Evolutionary conservation across 2,329 filamentous ascomycete species (phyloP), one percentile per base, ranked within the genome.

Genomic region (Beauveria sp.): DNA sequence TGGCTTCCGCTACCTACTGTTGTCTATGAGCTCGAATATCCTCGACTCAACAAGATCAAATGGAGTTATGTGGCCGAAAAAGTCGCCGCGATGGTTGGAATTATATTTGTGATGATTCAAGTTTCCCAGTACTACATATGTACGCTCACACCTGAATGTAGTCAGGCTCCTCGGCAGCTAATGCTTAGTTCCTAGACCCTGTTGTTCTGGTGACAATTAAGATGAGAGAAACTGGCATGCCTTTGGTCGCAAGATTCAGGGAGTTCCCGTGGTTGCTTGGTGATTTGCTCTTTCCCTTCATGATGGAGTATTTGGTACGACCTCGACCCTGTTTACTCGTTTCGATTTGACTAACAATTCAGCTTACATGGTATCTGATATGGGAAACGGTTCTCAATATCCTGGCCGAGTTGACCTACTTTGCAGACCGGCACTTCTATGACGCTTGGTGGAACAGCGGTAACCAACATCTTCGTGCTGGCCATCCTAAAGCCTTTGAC

Each of bases 11-110:
- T 92, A 10, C 90, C 90, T 3, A 92, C 89, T 0, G 76, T 92
- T 5, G 87, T 92, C 16, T 93, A 92, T 70, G 90, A 93, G 70
- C 80, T 90, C 50, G 86, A 90, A 67, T 92, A 92, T 67, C 89
- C 90, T 2, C 82, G 88, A 48, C 79, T 79, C 5, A 83, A 89
- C 20, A 77, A 72, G 5, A 88, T 90, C 65, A 85, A 89, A 72
- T 91, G 88, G 88, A 78, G 76, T 65, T 92, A 92, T 68, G 87
- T 91, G 4, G 79, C 81, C 7, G 89, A 92, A 71, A 92, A 92
- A 71, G 75, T 80, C 1, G 78, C 80, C 1, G 89, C 89, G 2
- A 87, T 86, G 18, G 82, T 92, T 62, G 89, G 89, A 7, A 79
- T 90, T 61, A 83, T 92, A 44, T 86, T 87, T 67, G 84, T 91